Base-by-base conservation (phyloP, 192 early-diverging fungal genomes). In the Funneliformis geosporum region DNA sequence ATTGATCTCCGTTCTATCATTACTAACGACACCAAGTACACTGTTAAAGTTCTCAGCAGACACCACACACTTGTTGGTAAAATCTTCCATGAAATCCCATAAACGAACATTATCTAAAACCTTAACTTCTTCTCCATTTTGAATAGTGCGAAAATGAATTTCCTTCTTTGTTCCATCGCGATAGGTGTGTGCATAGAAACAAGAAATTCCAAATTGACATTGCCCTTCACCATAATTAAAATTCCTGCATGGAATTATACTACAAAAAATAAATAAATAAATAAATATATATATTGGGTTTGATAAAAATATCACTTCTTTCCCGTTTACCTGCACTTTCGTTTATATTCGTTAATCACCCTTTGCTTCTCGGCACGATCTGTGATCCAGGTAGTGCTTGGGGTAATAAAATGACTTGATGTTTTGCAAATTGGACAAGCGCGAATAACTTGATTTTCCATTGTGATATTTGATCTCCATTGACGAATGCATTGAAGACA, bases 401-500 rank as follows among this genome's bases (percentile, higher is more conserved):
- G 80, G 16, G 80, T 81, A 10, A 75, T 67, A 44, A 81, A 81
- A 50, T 81, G 62, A n/a, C 46, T 76, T 28, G 25, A 42, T 39
- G 65, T 77, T 25, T 74, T 50, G 38, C 80, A 81, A 40, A 81
- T 33, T 4, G 80, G 80, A 47, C 80, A 81, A 7, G 73, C 43
- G 21, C 80, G 80, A 42, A 76, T 33, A 50, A 81, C 65, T 25
- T 75, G 70, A 68, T 81, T 76, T 27, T 81, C 64, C 61, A 75
- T 64, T 1, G 73, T 80, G 43, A 68, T 33, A 65, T 59, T 80
- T 18, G 74, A 62, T 23, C 74, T 80, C 74, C 74, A 81, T 59
- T 74, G 73, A n/a, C 80, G 80, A 59, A 81, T 81, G 25, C 80
- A 81, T 50, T 76, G 75, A 8, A 81, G 74, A 66, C 80, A 81